These are phyloP conservation scores for Massariosphaeria phaeospora DNA, from an alignment of 495 filamentous ascomycete genomes.

Conservation along the genomic window DNA sequence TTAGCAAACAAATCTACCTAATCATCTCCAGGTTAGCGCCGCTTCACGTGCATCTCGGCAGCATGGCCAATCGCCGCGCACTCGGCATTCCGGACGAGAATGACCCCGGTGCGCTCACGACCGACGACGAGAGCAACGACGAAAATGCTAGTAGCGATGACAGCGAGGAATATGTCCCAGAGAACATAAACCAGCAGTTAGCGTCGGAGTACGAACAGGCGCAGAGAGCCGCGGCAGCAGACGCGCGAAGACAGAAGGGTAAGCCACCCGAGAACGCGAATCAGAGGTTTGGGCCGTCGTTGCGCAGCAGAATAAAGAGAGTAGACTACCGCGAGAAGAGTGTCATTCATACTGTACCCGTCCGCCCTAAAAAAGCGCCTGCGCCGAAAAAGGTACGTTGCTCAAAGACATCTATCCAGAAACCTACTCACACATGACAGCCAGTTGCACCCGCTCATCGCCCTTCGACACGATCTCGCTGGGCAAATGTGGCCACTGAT, in stretches of 20 bases:
- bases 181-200: background rate
- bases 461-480: too few relatives aligned
- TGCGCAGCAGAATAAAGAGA: background rate
- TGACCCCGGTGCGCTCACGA: background rate
- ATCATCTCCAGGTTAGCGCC: too few relatives aligned
- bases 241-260: background rate
- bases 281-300: background rate
- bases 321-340: background rate
- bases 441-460: too few relatives aligned
- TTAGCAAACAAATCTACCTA: too few relatives aligned
- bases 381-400: too few relatives aligned
- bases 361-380: too few relatives aligned
- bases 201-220: background rate
- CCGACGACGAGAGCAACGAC: background rate
- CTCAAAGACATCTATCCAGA: too few relatives aligned
- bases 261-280: background rate
- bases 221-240: background rate
- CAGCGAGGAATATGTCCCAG: constrained; percentile 3
- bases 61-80: constrained; percentile 9
- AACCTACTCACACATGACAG: too few relatives aligned
- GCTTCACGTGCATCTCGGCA: constrained; percentile 23
- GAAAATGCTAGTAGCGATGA: constrained; percentile 2
- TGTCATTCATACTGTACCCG: background rate
- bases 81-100: background rate
- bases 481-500: too few relatives aligned